These are phyloP conservation scores for Lentinula boryana DNA, from an alignment of 768 basidiomycete species.

Conservation along the genomic window DNA sequence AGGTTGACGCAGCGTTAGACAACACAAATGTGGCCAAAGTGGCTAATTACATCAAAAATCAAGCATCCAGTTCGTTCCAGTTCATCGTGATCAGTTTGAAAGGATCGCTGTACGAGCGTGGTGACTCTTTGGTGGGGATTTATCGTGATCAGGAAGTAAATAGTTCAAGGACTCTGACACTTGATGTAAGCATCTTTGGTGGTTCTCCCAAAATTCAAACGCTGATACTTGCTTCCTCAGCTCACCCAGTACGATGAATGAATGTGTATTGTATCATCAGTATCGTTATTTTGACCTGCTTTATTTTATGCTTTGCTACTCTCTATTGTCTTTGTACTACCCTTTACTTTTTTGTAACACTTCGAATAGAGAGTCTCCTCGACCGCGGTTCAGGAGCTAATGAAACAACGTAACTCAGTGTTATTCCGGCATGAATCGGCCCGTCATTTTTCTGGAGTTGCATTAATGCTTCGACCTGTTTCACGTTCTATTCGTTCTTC, in stretches of 20 bases:
- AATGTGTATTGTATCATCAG: background rate
- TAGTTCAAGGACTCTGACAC: conserved; percentile 84
- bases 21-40: conserved; percentile 98
- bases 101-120: conserved; percentile 85
- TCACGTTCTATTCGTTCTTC: background rate
- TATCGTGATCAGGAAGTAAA: conserved; percentile 93
- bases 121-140: conserved; percentile 87
- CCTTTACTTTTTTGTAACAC: background rate
- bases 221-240: conserved; percentile 21
- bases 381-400: too few relatives aligned
- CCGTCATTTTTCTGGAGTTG: background rate
- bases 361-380: too few relatives aligned
- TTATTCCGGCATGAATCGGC: background rate
- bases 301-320: background rate
- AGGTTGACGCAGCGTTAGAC: conserved; percentile 96
- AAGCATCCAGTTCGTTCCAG: conserved; percentile 83
- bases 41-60: conserved; percentile 85
- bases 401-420: too few relatives aligned
- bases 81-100: conserved; percentile 98
- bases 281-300: background rate
- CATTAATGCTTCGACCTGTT: background rate
- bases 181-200: conserved; percentile 61
- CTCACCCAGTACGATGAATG: conserved; percentile 60
- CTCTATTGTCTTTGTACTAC: background rate
- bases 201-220: background rate